Base-by-base conservation (phyloP, 176 grass and related monocot species). In the Zoysia japonica region DNA sequence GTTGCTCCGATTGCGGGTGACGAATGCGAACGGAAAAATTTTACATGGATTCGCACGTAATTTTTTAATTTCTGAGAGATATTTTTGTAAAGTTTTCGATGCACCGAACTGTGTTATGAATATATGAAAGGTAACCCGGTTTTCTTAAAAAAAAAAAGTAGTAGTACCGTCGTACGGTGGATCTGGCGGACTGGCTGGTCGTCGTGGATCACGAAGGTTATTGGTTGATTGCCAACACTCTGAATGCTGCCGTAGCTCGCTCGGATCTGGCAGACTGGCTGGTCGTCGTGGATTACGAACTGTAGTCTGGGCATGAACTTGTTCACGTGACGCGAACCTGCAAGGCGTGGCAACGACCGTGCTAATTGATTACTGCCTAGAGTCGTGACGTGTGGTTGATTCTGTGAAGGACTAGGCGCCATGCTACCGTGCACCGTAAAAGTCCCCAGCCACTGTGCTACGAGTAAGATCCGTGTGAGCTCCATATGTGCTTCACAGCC, bases 111-210 rank as follows among this genome's bases (percentile, higher is more conserved):
- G 28, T 28, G 28, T 28, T 28, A 28, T 28, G 28, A 28, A 28
- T 28, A 28, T 28, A 28, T 28, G 28, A 28, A 28, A 28, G 28
- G 28, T 28, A 28, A 28, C 28, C 28, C 28, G 28, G 28, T 28
- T 28, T 28, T 28, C 28, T 28, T 28, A 28, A 28, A 28, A 28
- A 28, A 28, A 28, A 28, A 28, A 28, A 28, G 48, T 50, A 50
- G 10, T 6, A 1, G 3, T 55, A 55, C 15, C 6, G 15, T 54
- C 43, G 68, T 67, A 39, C 70, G 15, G 65, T 17, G 50, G 70
- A 43, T 45, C 61, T 38, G 61, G 69, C 75, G 47, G 39, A 1
- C 86, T 51, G 76, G 38, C 81, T 69, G 63, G 46, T 84, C 62
- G n/a, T 5, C 6, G 48, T 50, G 67, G 59, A 59, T 61, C 40